These are phyloP conservation scores for Phialophora tarda DNA, from an alignment of 2,329 filamentous ascomycete genomes.

Conservation along the genomic window DNA sequence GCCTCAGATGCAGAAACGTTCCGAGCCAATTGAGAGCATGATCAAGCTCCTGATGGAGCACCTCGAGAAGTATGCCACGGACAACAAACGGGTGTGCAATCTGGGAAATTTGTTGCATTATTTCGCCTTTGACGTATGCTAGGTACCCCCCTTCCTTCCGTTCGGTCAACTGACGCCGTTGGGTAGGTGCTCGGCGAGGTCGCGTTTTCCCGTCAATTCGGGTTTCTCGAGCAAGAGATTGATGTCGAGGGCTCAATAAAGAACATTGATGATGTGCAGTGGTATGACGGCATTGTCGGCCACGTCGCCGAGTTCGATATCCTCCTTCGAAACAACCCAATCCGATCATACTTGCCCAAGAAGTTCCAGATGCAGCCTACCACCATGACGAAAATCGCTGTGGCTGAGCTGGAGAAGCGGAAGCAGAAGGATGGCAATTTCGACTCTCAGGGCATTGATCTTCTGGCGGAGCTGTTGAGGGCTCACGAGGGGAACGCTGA, in stretches of 20 bases:
- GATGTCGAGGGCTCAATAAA: constrained; percentile 60
- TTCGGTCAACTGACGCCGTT: constrained; percentile 11
- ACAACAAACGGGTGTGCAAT: constrained; percentile 47
- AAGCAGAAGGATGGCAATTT: constrained; percentile 39
- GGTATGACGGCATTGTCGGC: constrained; percentile 43
- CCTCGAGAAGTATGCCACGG: constrained; percentile 50
- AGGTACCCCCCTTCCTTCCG: not conserved
- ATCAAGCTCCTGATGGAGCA: constrained; percentile 55
- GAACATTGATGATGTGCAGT: constrained; percentile 47
- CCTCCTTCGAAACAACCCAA: constrained; percentile 57
- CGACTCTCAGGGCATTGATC: constrained; percentile 45
- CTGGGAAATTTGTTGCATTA: constrained; percentile 51
- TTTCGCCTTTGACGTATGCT: constrained; percentile 52
- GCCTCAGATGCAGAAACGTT: constrained; percentile 39
- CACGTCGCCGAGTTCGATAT: constrained; percentile 53
- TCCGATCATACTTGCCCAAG: constrained; percentile 49
- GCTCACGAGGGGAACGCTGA: constrained; percentile 59
- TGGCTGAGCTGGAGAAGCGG: constrained; percentile 35
- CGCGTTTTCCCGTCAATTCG: constrained; percentile 53
- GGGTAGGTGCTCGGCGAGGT: constrained; percentile 44
- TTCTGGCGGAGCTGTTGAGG: constrained; percentile 59
- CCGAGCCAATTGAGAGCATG: constrained; percentile 41
- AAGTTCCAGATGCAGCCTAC: constrained; percentile 14
- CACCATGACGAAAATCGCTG: constrained; percentile 17
- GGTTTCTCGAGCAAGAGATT: constrained; percentile 57